Conservation (phyloP, 305 asterid genomes). For the Petunia hybrid region DNA sequence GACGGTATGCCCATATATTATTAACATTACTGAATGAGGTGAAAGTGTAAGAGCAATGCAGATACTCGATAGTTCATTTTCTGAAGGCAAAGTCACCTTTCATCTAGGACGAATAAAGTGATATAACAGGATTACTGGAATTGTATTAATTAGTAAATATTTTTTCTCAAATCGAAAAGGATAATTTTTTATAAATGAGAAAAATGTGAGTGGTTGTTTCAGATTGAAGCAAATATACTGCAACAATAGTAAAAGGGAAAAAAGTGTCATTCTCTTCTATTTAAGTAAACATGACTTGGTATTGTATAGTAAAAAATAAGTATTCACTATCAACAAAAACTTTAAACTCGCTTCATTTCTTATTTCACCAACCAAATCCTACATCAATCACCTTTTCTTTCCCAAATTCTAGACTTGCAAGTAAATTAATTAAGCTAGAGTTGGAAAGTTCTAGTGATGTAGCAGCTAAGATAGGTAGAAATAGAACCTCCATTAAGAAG, state of each 20-base stretch:
- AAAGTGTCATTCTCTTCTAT: too few relatives aligned
- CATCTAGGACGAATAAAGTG: background rate
- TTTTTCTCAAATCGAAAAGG: background rate
- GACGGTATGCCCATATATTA: background rate
- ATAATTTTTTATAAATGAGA: background rate
- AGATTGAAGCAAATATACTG: background rate
- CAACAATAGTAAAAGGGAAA: background rate
- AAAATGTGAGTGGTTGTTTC: background rate
- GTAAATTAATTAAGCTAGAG: background rate
- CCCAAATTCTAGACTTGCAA: constrained; percentile 12
- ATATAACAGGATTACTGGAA: background rate
- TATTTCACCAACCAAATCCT: background rate
- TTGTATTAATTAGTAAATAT: constrained; percentile 7
- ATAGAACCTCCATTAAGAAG: background rate
- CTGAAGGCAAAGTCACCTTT: background rate
- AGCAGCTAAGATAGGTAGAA: constrained; percentile 24
- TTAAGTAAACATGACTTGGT: background rate
- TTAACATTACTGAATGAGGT: background rate
- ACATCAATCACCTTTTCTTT: background rate
- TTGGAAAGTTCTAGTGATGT: constrained; percentile 19
- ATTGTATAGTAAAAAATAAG: too few relatives aligned
- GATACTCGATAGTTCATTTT: background rate
- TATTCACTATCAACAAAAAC: background rate
- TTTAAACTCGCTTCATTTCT: background rate
- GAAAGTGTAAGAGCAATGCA: background rate